Conservation (phyloP, 768 basidiomycete species). For the Leucocoprinus leucothites region DNA sequence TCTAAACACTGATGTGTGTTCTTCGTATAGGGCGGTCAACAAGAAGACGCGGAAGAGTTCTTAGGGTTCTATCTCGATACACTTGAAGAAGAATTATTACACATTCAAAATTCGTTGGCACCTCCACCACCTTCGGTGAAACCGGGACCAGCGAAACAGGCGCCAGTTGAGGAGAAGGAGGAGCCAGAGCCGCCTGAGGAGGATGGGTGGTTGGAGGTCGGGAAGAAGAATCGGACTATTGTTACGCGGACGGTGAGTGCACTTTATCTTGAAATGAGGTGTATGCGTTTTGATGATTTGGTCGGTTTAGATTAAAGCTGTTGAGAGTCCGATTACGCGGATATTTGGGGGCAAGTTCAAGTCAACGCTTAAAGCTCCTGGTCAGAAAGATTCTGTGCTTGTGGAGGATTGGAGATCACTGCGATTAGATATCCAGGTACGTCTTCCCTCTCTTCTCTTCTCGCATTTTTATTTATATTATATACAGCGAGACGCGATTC, state of each 20-base stretch:
- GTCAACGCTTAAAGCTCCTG: constrained; percentile 75
- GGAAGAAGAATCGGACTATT: constrained; percentile 78
- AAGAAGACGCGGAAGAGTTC: constrained; percentile 99
- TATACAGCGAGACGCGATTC: constrained; percentile 64
- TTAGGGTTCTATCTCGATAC: constrained; percentile 96
- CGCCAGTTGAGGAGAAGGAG: constrained; percentile 41
- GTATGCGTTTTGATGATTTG: neutral
- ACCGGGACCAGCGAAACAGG: constrained; percentile 19
- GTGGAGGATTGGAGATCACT: constrained; percentile 92
- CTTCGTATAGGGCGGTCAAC: constrained; percentile 69
- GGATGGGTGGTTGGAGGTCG: constrained; percentile 92
- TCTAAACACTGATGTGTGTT: neutral
- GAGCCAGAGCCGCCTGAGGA: constrained; percentile 42
- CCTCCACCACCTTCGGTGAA: constrained; percentile 36
- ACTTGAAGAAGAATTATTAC: constrained; percentile 86
- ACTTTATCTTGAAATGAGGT: neutral
- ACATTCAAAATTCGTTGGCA: constrained; percentile 53
- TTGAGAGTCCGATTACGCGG: constrained; percentile 84
- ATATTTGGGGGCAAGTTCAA: constrained; percentile 95
- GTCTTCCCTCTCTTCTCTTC: constrained; percentile 12
- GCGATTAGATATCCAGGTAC: constrained; percentile 84
- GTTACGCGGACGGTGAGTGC: constrained; percentile 73
- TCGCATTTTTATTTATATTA: no score
- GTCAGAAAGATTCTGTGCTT: constrained; percentile 81
- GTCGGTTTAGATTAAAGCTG: constrained; percentile 58